phyloP scores from a whole-genome alignment of 2,329 filamentous ascomycete genomes.

The Ophiosphaerella korrae region DNA sequence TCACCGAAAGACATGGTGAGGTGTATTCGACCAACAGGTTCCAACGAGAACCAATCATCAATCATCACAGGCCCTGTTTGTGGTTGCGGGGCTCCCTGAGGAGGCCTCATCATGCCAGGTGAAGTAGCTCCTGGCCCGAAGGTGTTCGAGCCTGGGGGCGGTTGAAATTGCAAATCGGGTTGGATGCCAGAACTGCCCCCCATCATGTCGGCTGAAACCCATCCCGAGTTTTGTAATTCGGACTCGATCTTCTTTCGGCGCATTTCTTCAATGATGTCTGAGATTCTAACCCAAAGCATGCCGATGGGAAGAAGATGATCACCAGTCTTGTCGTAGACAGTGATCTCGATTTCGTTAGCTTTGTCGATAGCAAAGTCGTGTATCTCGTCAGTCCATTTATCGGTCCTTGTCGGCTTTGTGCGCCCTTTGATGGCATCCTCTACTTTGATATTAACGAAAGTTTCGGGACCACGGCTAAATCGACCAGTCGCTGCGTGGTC shows the following conservation, averaged over 20 bases:
- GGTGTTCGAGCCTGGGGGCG: conserved; percentile 50
- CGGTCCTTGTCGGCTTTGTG: conserved; percentile 82
- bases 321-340: conserved; percentile 90
- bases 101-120: conserved; percentile 47
- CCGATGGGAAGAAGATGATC: conserved; percentile 92
- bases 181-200: conserved; percentile 61
- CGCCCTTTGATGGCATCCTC: conserved; percentile 91
- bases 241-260: conserved; percentile 95
- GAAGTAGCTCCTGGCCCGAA: conserved; percentile 45
- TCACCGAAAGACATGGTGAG: conserved; percentile 83
- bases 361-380: conserved; percentile 96
- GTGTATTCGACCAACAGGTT: conserved; percentile 91
- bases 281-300: conserved; percentile 94
- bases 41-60: conserved; percentile 95
- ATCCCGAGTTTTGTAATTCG: conserved; percentile 91
- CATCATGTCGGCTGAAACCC: conserved; percentile 98
- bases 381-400: conserved; percentile 89
- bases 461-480: conserved; percentile 90
- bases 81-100: conserved; percentile 50
- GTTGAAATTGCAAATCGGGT: conserved; percentile 61
- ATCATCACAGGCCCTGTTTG: conserved; percentile 66
- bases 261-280: conserved; percentile 97
- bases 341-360: conserved; percentile 97
- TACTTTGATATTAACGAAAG: conserved; percentile 94
- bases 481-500: conserved; percentile 83